Evolutionary conservation across 1,139 yeast species (phyloP).

Genomic region (Suhomyces guaymorum): DNA sequence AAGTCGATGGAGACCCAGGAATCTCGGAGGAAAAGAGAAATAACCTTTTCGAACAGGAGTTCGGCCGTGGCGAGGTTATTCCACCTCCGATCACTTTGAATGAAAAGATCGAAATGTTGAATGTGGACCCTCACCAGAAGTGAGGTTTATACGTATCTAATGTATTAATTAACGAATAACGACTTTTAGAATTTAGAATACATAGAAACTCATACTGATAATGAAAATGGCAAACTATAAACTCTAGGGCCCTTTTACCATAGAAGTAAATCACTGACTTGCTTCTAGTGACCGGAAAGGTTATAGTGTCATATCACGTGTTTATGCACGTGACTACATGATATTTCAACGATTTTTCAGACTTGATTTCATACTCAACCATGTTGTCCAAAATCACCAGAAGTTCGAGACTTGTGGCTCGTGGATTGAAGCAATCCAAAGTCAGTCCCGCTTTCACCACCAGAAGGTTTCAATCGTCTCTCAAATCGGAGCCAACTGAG

Average conservation of each 20-base stretch:
- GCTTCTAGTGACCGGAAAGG: too few species aligned
- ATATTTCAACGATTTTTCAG: conserved; percentile 4
- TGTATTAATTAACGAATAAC: conserved; percentile 8
- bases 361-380: conserved; percentile 1
- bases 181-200: conserved; percentile 2
- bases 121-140: conserved; percentile 9
- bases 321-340: conserved; percentile 1
- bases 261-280: too few species aligned
- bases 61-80: conserved; percentile 10
- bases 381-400: conserved; percentile 14
- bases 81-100: conserved; percentile 31
- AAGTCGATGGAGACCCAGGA: conserved; percentile 27
- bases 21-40: conserved; percentile 12
- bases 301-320: too few species aligned
- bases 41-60: conserved; percentile 13
- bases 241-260: too few species aligned
- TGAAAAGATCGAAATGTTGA: conserved; percentile 33
- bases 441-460: neutral
- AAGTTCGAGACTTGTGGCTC: conserved; percentile 3
- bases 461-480: conserved; percentile 16
- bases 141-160: neutral
- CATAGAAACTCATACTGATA: too few species aligned
- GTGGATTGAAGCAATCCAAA: conserved; percentile 1
- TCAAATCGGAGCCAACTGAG: conserved; percentile 31
- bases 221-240: too few species aligned